phyloP scores from a whole-genome alignment of 106 monocot species.

The Agapanthus africanus region DNA sequence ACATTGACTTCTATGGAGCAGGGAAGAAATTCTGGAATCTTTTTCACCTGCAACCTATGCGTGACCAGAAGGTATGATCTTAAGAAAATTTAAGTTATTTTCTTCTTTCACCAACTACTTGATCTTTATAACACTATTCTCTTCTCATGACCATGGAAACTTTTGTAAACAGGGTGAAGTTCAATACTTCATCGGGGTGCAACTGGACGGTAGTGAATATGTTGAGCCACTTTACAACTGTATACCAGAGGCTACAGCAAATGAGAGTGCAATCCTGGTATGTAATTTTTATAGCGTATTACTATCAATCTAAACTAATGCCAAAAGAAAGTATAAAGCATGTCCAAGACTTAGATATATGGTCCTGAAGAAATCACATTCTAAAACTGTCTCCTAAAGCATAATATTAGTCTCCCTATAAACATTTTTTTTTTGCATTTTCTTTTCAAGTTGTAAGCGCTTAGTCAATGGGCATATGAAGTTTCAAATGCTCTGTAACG shows the following conservation, averaged over 20 bases:
- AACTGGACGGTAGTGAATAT: slow-evolving; percentile 92
- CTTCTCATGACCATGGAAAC: slow-evolving; percentile 1
- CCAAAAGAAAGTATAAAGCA: background rate
- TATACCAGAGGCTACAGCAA: slow-evolving; percentile 76
- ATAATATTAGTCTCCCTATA: background rate
- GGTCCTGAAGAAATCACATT: background rate
- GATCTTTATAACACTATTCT: background rate
- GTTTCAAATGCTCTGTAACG: background rate
- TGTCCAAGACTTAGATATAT: background rate
- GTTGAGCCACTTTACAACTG: slow-evolving; percentile 73
- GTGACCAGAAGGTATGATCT: slow-evolving; percentile 83
- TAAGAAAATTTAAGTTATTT: background rate
- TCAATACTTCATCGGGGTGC: slow-evolving; percentile 98
- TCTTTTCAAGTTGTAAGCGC: background rate
- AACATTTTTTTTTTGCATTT: slow-evolving; percentile 2
- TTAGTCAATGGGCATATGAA: background rate
- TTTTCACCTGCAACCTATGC: slow-evolving; percentile 99
- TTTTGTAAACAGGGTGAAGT: slow-evolving; percentile 77
- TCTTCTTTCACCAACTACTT: background rate
- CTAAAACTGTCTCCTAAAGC: background rate
- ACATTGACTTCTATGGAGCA: slow-evolving; percentile 19
- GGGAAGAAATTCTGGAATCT: slow-evolving; percentile 99
- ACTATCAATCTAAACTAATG: background rate
- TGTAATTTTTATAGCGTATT: slow-evolving; percentile 15
- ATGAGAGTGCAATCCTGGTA: slow-evolving; percentile 67